Evolutionary conservation across 768 basidiomycete genomes (phyloP).

Genomic region (Lyophyllum semitale): DNA sequence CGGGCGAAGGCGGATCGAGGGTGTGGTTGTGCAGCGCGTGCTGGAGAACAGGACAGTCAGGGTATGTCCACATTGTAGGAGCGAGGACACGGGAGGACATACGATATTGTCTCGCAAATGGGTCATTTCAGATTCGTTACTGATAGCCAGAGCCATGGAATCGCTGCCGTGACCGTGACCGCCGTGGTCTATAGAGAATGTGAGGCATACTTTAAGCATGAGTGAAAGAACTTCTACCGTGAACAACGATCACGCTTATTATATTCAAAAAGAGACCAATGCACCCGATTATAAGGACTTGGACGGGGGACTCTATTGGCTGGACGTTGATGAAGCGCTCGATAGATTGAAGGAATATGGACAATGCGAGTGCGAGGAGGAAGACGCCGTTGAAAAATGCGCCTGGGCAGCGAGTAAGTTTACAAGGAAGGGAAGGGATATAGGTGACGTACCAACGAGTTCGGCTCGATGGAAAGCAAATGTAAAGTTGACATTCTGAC

Average conservation of each 20-base stretch:
- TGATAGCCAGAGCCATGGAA: conserved; percentile 6
- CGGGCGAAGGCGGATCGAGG: conserved; percentile 33
- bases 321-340: conserved; percentile 55
- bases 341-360: conserved; percentile 51
- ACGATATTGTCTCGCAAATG: conserved; percentile 32
- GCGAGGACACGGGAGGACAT: conserved; percentile 7
- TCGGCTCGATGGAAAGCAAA: conserved; percentile 60
- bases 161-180: conserved; percentile 40
- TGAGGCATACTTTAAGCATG: neutral
- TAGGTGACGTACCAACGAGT: conserved; percentile 46
- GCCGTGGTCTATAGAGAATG: conserved; percentile 34
- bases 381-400: conserved; percentile 17
- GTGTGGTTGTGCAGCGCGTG: conserved; percentile 54
- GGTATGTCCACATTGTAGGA: neutral
- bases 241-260: conserved; percentile 48
- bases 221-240: conserved; percentile 30
- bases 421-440: conserved; percentile 50
- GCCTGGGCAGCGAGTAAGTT: conserved; percentile 3
- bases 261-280: conserved; percentile 51
- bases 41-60: conserved; percentile 21
- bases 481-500: conserved; percentile 49
- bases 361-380: conserved; percentile 47
- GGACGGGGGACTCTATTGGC: conserved; percentile 40
- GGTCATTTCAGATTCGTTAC: conserved; percentile 10
- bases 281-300: conserved; percentile 50